Evolutionary conservation across 1,284 basidiomycete species (phyloP).

Genomic region (Schizopora paradoxa): DNA sequence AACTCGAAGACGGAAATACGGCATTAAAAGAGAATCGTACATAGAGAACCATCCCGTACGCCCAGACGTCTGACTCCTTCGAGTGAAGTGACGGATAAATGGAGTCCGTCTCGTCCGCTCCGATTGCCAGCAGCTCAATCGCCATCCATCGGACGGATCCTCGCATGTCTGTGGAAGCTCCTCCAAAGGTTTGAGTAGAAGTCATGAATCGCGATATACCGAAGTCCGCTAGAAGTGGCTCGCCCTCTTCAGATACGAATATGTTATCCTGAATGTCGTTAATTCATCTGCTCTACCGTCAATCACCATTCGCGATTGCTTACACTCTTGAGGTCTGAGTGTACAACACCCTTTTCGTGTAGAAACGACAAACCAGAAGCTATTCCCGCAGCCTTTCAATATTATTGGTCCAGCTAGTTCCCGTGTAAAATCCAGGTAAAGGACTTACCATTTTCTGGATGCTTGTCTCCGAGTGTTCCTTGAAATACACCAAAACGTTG

Average conservation of each 20-base stretch:
- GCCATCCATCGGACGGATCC: constrained; percentile 7
- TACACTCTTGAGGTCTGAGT: constrained; percentile 12
- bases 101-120: no score
- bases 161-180: background rate
- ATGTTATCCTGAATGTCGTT: constrained; percentile 8
- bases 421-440: no score
- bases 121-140: constrained; percentile 1
- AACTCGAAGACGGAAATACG: background rate
- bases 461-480: background rate
- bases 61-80: constrained; percentile 10
- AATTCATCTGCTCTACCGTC: no score
- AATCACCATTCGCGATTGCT: no score
- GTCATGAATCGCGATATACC: constrained; percentile 4
- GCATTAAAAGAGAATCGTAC: background rate
- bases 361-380: constrained; percentile 7
- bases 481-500: constrained; percentile 3
- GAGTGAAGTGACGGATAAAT: constrained; percentile 2
- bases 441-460: no score
- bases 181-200: constrained; percentile 1
- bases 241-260: constrained; percentile 3
- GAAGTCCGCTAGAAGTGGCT: constrained; percentile 9
- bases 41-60: constrained; percentile 11
- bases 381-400: no score
- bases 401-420: no score
- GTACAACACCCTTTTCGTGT: constrained; percentile 4